A percentile compares a stretch with the other conserved stretches of the same genome.
Evolutionary conservation across 208 protist species (phyloP).

Genomic region (Wallacemonas rigidus): DNA sequence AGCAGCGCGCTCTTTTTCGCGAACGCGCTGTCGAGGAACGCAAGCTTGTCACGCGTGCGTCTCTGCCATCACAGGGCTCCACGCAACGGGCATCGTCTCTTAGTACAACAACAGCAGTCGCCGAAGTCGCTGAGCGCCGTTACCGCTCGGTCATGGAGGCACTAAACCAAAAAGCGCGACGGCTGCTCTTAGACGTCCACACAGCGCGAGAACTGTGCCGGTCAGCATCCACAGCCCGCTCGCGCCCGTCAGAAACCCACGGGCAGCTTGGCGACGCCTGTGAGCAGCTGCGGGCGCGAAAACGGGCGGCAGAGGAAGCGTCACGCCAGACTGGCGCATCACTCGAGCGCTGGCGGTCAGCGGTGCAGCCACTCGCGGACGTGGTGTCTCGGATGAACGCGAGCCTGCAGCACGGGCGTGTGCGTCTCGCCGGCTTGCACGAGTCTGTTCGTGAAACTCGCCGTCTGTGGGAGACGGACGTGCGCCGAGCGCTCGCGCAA

Average conservation of each 20-base stretch:
- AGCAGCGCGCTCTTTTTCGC: constrained; percentile 20
- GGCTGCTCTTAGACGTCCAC: constrained; percentile 5
- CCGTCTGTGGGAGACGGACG: constrained; percentile 33
- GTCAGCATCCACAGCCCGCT: not conserved
- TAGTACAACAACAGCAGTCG: no score
- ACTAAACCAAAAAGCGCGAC: not conserved
- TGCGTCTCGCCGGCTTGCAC: constrained; percentile 28
- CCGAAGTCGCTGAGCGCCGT: no score
- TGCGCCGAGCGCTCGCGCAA: constrained; percentile 26
- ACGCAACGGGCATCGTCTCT: not conserved
- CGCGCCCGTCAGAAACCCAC: not conserved
- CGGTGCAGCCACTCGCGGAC: constrained; percentile 28
- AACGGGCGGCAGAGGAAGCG: constrained; percentile 22
- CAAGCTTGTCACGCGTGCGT: not conserved
- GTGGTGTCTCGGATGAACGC: constrained; percentile 22
- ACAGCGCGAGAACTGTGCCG: not conserved
- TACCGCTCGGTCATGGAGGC: no score
- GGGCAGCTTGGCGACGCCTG: not conserved
- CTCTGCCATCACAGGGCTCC: not conserved
- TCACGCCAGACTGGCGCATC: constrained; percentile 19
- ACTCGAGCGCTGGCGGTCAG: constrained; percentile 25
- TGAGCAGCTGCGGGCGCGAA: constrained; percentile 6
- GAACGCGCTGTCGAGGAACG: constrained; percentile 22
- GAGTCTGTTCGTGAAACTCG: constrained; percentile 27
- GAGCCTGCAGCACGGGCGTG: constrained; percentile 24